A percentile compares a stretch with the other conserved stretches of the same genome.
Evolutionary conservation across 371 early-diverging fungal species (phyloP).

Genomic region (Batkoa obscura): DNA sequence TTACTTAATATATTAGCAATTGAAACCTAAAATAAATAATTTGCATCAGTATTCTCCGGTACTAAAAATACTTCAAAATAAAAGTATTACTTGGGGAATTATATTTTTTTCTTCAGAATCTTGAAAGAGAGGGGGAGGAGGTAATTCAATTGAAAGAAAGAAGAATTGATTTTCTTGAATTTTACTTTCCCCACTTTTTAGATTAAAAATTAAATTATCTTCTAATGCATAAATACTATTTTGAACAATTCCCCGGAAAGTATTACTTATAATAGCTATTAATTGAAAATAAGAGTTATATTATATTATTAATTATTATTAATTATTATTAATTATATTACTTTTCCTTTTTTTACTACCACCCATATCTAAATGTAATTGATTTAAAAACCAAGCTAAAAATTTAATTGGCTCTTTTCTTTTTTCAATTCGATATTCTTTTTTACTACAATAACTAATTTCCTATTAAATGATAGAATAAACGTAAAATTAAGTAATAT

Average conservation of each 20-base stretch:
- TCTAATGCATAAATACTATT: slow-evolving; percentile 41
- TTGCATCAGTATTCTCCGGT: background rate
- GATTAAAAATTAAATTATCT: background rate
- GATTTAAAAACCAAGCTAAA: slow-evolving; percentile 84
- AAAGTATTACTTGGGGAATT: slow-evolving; percentile 63
- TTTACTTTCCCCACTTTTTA: slow-evolving; percentile 5
- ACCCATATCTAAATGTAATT: slow-evolving; percentile 69
- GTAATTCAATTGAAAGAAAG: slow-evolving; percentile 76
- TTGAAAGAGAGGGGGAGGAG: slow-evolving; percentile 80
- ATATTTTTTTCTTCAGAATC: slow-evolving; percentile 74
- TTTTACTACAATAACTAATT: slow-evolving; percentile 63
- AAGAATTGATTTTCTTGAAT: slow-evolving; percentile 28
- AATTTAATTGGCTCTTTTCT: slow-evolving; percentile 83
- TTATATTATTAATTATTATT: background rate
- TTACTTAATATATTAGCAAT: slow-evolving; percentile 56
- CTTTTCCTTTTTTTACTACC: slow-evolving; percentile 49
- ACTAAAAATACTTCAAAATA: background rate
- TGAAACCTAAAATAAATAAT: slow-evolving; percentile 22
- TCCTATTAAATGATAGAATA: slow-evolving; percentile 22
- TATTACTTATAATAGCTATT: slow-evolving; percentile 46
- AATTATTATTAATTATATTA: background rate
- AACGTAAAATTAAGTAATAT: no score
- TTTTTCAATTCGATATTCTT: slow-evolving; percentile 55
- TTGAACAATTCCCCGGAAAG: slow-evolving; percentile 70
- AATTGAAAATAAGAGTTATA: background rate